Conservation (phyloP, 345 rosid species). For the Rhodamnia rubescens region DNA sequence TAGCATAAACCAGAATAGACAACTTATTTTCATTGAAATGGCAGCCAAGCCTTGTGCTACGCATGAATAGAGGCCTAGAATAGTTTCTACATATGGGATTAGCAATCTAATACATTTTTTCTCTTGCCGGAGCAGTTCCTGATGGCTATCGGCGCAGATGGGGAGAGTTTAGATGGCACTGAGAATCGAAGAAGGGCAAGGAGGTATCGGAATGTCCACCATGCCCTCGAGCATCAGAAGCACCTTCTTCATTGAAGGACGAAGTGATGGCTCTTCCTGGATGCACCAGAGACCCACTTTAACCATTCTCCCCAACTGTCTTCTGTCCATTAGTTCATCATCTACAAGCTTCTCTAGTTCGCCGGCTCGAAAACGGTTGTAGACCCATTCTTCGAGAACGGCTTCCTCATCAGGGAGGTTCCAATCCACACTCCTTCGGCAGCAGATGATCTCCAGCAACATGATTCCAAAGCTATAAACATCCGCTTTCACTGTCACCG, state of each 20-base stretch:
- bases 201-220: conserved; percentile 9
- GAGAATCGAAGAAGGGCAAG: neutral
- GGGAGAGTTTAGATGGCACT: neutral
- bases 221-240: conserved; percentile 15
- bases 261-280: conserved; percentile 8
- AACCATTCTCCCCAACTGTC: conserved; percentile 7
- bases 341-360: conserved; percentile 6
- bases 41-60: neutral
- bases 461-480: conserved; percentile 20
- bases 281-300: conserved; percentile 22
- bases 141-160: neutral
- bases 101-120: neutral
- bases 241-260: conserved; percentile 16
- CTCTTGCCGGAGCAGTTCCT: neutral
- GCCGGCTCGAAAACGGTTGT: conserved; percentile 6
- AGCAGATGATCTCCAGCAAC: conserved; percentile 17
- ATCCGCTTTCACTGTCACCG: conserved; percentile 7
- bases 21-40: neutral
- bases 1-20: neutral
- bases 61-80: neutral
- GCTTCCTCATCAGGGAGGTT: conserved; percentile 2
- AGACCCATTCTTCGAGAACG: conserved; percentile 14
- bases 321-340: conserved; percentile 10
- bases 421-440: conserved; percentile 1
- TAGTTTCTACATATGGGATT: neutral